Evolutionary conservation across 2,329 filamentous ascomycete species (phyloP), one percentile per base, ranked within the genome.

Genomic region (Fusarium lyarnte): DNA sequence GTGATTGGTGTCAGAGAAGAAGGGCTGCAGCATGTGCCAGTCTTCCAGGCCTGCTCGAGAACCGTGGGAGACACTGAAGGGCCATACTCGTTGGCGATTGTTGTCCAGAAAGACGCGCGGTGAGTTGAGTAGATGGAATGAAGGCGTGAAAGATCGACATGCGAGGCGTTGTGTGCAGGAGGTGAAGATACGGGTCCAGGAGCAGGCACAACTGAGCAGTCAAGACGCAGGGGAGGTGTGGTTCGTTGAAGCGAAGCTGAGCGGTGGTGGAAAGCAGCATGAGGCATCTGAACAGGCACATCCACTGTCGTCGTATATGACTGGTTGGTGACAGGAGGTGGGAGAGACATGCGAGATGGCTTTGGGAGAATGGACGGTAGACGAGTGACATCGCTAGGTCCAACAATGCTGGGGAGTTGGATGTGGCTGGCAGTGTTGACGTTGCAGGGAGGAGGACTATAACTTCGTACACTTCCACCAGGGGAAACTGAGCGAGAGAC

Each of bases 61-160:
- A 89, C 85, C 19, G 86, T 85, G 3, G 92, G 88, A 53, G 88
- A 90, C 4, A 86, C 86, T 38, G 89, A 88, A 19, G 84, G 81
- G 58, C 92, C 92, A 77, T 95, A 95, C 76, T 94, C 92, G 31
- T 88, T 84, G 35, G 92, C 92, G 39, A 95, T 87, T 52, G 88
- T 86, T 38, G 88, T 85, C 93, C 93, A 95, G 83, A 95, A 95
- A 13, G 88, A 87, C 55, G 87, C 85, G 46, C 92, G 89, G 81
- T 94, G 92, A 12, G 88, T 84, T 58, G 90, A 87, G 81, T 95
- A 95, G 74, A 94, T 88, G 67, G 88, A 85, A 52, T 90, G 88
- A 29, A 95, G 89, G 52, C 92, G 91, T 33, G 87, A 84, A 76
- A 90, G 86, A 79, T 93, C 90, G 70, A 92, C 86, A 69, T 86